phyloP scores from a whole-genome alignment of 2,329 filamentous ascomycete genomes.

The Penicillium sp. region DNA sequence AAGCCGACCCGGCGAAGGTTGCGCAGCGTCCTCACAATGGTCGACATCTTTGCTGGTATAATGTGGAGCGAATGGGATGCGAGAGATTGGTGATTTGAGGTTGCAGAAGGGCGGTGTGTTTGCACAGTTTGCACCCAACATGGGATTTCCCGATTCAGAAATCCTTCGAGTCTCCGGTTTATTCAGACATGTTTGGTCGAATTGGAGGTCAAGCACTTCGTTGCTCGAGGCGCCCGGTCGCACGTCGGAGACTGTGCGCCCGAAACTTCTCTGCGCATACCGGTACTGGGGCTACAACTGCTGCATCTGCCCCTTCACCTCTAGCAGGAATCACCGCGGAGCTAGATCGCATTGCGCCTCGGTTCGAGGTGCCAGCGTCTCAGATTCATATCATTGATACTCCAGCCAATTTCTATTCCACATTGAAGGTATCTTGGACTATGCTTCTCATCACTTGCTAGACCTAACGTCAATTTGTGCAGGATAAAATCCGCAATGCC shows the following conservation, averaged over 20 bases:
- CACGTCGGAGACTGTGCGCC: slow-evolving; percentile 31
- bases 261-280: slow-evolving; percentile 42
- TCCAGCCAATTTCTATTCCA: slow-evolving; percentile 87
- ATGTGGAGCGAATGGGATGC: slow-evolving; percentile 16
- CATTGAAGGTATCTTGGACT: slow-evolving; percentile 68
- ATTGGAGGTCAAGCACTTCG: slow-evolving; percentile 41
- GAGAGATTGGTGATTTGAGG: slow-evolving; percentile 23
- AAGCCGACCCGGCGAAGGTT: slow-evolving; percentile 86
- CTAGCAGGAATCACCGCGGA: slow-evolving; percentile 68
- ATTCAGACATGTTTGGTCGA: slow-evolving; percentile 40
- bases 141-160: slow-evolving; percentile 25
- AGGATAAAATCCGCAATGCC: slow-evolving; percentile 80
- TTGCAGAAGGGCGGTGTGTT: slow-evolving; percentile 33
- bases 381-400: slow-evolving; percentile 77
- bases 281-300: slow-evolving; percentile 23
- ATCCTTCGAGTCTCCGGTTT: slow-evolving; percentile 7
- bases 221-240: slow-evolving; percentile 33
- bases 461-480: slow-evolving; percentile 13
- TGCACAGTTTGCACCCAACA: slow-evolving; percentile 37
- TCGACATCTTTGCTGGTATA: slow-evolving; percentile 73
- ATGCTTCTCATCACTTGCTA: neutral
- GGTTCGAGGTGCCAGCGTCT: slow-evolving; percentile 80
- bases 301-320: slow-evolving; percentile 41
- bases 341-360: slow-evolving; percentile 85
- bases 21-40: slow-evolving; percentile 77